A percentile compares a stretch with the other conserved stretches of the same genome.
phyloP scores from a whole-genome alignment of 805 yeast species.

The Schwanniomyces vanrijiae region DNA sequence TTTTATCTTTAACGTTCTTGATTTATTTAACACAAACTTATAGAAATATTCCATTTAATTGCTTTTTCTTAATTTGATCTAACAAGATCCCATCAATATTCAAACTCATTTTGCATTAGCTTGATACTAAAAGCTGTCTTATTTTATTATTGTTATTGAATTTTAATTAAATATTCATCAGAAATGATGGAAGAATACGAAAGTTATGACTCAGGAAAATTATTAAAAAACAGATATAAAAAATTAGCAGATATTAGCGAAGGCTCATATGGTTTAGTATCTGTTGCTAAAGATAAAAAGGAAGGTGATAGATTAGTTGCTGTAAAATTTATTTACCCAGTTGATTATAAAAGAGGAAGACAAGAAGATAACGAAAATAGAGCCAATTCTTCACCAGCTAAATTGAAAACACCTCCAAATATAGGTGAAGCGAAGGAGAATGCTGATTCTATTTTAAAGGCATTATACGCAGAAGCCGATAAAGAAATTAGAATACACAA shows the following conservation, averaged over 20 bases:
- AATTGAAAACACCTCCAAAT: conserved; percentile 18
- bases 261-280: conserved; percentile 92
- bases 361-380: conserved; percentile 16
- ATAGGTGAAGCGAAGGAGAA: conserved; percentile 3
- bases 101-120: background rate
- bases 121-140: background rate
- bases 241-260: conserved; percentile 77
- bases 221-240: conserved; percentile 62
- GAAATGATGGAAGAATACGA: conserved; percentile 39
- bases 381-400: conserved; percentile 38
- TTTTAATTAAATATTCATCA: background rate
- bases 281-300: conserved; percentile 74
- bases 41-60: background rate
- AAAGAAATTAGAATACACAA: conserved; percentile 68
- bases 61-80: background rate
- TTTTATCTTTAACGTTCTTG: background rate
- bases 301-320: conserved; percentile 61
- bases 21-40: background rate
- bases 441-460: conserved; percentile 24
- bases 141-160: background rate
- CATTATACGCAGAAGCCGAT: conserved; percentile 54
- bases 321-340: conserved; percentile 75
- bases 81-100: background rate
- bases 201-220: conserved; percentile 36
- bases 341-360: conserved; percentile 36